Base-by-base conservation (phyloP, 805 yeast species). In the Wickerhamiella azyma region DNA sequence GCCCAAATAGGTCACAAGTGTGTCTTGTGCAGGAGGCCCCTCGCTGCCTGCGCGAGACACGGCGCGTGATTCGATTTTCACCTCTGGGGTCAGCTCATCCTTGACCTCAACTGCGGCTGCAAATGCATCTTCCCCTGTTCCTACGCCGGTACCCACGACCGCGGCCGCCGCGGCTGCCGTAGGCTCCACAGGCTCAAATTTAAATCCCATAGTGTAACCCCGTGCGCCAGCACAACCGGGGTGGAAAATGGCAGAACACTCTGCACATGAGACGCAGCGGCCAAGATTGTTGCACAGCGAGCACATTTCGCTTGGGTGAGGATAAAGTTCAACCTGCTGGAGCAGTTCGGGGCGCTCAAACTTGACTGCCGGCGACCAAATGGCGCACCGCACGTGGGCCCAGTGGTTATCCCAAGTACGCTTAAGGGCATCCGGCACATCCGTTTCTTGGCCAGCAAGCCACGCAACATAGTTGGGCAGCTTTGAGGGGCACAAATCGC, bases 311-410 rank as follows among this genome's bases (percentile, higher is more conserved):
- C 67, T 14, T 58, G 53, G n/a, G 58, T 50, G n/a, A 65, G 50
- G 2, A 0, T 68, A 54, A 2, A 75, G 74, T 19, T 61, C 53
- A 7, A 71, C 60, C 0, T 79, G 79, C 51, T 76, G 79, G 51
- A 77, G 41, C 11, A 61, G 39, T 17, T 56, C 49, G 1, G 66
- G 29, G 50, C 69, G 64, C 0, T 69, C 75, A 56, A 70, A 75
- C 26, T 59, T 61, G 5, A 71, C 58, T n/a, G 65, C 63, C 4
- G 72, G 62, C 26, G 66, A 64, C 57, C 78, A 77, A 0, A 81
- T 42, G 0, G 88, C 79, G 62, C 96, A 86, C 2, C 74, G 50
- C 2, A 80, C 64, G 65, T 86, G 96, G 29, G 78, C 76, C 96
- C 96, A 86, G 48, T 70, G 67, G 1, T 83, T 83, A 46, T 69